Percentiles rank a stretch among this genome's conserved stretches.
Conservation (phyloP, 345 rosid species). For the Brassica nigra region DNA sequence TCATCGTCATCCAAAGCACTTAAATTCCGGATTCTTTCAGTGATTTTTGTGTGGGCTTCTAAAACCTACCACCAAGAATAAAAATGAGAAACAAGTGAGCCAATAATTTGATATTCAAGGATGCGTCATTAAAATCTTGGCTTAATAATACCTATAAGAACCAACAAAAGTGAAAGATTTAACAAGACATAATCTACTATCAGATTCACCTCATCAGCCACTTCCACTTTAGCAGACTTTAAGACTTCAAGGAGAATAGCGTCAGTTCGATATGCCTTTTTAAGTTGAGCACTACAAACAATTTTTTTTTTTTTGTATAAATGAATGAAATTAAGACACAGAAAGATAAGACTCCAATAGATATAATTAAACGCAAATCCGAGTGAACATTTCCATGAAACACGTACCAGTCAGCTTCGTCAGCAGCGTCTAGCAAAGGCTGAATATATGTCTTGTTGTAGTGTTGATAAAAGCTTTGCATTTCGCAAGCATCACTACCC, state of each 20-base stretch:
- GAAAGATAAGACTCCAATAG: neutral
- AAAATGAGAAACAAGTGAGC: conserved; percentile 22
- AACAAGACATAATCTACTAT: neutral
- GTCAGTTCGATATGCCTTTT: conserved; percentile 74
- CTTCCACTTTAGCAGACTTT: conserved; percentile 62
- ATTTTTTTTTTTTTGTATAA: neutral
- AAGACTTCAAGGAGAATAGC: conserved; percentile 72
- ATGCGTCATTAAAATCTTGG: conserved; percentile 8
- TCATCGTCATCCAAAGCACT: conserved; percentile 36
- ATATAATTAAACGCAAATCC: neutral
- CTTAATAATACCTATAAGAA: neutral
- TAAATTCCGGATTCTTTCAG: conserved; percentile 61
- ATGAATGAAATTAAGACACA: neutral
- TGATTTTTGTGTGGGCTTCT: conserved; percentile 64
- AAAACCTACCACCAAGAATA: conserved; percentile 53
- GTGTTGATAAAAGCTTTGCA: conserved; percentile 81
- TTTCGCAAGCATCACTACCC: conserved; percentile 84
- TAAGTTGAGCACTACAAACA: conserved; percentile 62
- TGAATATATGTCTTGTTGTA: conserved; percentile 78
- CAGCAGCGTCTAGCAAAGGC: conserved; percentile 79
- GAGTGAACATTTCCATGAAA: conserved; percentile 7
- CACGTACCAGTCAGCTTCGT: conserved; percentile 70
- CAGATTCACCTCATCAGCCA: conserved; percentile 62
- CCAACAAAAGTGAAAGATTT: neutral
- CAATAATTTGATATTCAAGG: conserved; percentile 9